phyloP scores from a whole-genome alignment of 176 grass and related monocot genomes.

The Alloteropsis semialata region DNA sequence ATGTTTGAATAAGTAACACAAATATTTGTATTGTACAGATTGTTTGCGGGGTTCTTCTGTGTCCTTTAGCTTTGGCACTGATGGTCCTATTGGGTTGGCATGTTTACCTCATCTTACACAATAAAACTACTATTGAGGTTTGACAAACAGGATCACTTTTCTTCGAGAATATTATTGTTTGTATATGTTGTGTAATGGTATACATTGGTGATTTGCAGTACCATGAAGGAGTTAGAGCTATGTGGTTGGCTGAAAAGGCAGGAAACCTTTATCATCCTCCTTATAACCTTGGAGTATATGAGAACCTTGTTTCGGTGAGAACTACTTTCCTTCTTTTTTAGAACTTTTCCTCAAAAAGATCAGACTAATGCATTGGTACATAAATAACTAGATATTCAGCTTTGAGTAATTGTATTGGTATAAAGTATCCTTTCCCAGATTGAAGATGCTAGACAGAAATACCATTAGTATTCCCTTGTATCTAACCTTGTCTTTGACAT shows the following conservation, averaged over 20 bases:
- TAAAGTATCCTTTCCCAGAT: background rate
- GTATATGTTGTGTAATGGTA: background rate
- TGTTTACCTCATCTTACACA: constrained; percentile 92
- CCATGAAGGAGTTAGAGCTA: constrained; percentile 94
- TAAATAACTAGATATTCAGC: background rate
- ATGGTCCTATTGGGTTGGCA: constrained; percentile 78
- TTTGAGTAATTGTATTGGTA: background rate
- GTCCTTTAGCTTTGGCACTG: constrained; percentile 67
- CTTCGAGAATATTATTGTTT: background rate
- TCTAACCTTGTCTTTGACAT: background rate
- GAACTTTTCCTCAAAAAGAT: background rate
- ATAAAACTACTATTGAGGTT: constrained; percentile 99
- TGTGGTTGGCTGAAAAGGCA: constrained; percentile 88
- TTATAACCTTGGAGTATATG: constrained; percentile 77
- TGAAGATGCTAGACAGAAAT: constrained; percentile 1
- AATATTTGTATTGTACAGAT: constrained; percentile 52
- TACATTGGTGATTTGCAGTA: constrained; percentile 56
- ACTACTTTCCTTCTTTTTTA: constrained; percentile 17
- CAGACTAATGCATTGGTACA: background rate
- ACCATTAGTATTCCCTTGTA: background rate
- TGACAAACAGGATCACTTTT: constrained; percentile 24
- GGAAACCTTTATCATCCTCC: constrained; percentile 89
- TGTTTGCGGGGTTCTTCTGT: constrained; percentile 66
- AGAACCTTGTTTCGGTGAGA: constrained; percentile 87
- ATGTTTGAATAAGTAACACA: constrained; percentile 23